Conservation (phyloP, 108 stramenopile species). For the Cyclotella choctawhatcheeana region DNA sequence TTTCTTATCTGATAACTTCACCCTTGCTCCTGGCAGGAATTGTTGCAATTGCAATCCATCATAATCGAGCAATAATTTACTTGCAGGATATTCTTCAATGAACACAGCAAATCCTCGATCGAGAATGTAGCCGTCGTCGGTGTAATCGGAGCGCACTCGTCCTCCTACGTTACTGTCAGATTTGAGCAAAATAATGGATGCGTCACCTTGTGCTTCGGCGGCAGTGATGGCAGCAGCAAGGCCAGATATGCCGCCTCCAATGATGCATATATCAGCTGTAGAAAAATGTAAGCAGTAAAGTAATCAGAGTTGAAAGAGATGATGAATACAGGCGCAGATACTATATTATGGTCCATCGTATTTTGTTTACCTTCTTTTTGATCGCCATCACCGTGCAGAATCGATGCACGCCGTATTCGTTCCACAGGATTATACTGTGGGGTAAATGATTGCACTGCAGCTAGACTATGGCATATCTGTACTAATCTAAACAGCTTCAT, state of each 20-base stretch:
- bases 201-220: slow-evolving; percentile 27
- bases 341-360: not conserved
- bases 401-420: not conserved
- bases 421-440: not conserved
- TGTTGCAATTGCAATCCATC: slow-evolving; percentile 59
- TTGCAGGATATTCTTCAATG: slow-evolving; percentile 82
- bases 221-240: slow-evolving; percentile 71
- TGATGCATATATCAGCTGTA: slow-evolving; percentile 57
- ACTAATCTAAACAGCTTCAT: too few species aligned
- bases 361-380: not conserved
- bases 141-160: slow-evolving; percentile 71
- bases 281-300: not conserved
- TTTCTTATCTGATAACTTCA: slow-evolving; percentile 51
- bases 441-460: not conserved
- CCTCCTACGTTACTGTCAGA: slow-evolving; percentile 70
- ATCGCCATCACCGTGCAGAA: not conserved
- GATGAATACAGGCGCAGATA: too few species aligned
- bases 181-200: slow-evolving; percentile 63
- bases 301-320: too few species aligned
- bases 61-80: slow-evolving; percentile 69
- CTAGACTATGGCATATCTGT: too few species aligned
- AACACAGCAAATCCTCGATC: slow-evolving; percentile 92
- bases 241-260: slow-evolving; percentile 83
- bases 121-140: slow-evolving; percentile 74
- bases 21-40: slow-evolving; percentile 82